phyloP scores from a whole-genome alignment of 2,329 filamentous ascomycete species.

The Aspergillus ochraceus region DNA sequence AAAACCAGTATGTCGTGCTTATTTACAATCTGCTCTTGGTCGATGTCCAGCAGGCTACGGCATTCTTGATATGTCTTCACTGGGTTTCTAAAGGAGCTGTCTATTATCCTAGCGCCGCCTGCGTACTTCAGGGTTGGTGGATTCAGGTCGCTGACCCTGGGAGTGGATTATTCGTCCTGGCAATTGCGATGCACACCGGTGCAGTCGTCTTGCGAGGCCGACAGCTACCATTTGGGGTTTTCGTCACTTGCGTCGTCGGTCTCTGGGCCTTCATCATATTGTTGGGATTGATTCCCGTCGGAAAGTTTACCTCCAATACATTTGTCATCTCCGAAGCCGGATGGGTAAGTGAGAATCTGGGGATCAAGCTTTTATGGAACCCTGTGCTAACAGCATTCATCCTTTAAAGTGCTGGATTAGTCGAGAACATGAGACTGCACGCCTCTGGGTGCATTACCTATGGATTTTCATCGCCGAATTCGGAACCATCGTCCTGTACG shows the following conservation, averaged over 20 bases:
- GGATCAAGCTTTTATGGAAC: not conserved
- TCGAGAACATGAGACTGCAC: conserved; percentile 42
- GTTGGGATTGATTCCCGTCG: conserved; percentile 49
- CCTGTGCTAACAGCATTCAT: not conserved
- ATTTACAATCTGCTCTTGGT: conserved; percentile 54
- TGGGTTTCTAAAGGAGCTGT: conserved; percentile 47
- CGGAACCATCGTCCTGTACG: conserved; percentile 51
- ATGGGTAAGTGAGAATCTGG: conserved; percentile 44
- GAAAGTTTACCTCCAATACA: conserved; percentile 39
- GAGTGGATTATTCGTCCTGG: conserved; percentile 52
- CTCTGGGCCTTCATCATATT: conserved; percentile 50
- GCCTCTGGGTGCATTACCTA: conserved; percentile 54
- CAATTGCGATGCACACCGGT: conserved; percentile 55
- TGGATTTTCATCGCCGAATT: conserved; percentile 58
- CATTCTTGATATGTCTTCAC: conserved; percentile 47
- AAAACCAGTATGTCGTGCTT: conserved; percentile 54
- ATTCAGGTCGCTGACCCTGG: conserved; percentile 53
- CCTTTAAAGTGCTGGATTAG: conserved; percentile 52
- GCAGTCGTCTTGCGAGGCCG: conserved; percentile 49
- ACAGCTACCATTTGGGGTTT: conserved; percentile 45
- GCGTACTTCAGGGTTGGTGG: conserved; percentile 53
- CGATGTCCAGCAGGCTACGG: conserved; percentile 52
- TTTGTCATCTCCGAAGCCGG: conserved; percentile 51
- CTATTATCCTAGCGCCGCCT: conserved; percentile 44
- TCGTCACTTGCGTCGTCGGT: conserved; percentile 43